Evolutionary conservation across 768 basidiomycete species (phyloP).

Genomic region (Mycena alexandri): DNA sequence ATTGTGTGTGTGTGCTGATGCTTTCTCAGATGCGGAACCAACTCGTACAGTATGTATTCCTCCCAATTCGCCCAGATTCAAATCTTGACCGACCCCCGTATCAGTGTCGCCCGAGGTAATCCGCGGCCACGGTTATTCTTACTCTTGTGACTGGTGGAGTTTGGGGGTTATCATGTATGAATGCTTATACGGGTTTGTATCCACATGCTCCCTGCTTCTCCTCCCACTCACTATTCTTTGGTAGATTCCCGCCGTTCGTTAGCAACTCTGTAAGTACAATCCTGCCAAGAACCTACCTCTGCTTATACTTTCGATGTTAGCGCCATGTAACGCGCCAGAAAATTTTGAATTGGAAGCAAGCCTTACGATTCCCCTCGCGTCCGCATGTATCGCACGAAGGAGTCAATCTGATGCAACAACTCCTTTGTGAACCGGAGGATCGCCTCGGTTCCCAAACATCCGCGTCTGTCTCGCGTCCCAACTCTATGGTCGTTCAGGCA

Average conservation of each 20-base stretch:
- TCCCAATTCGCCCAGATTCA: slow-evolving; percentile 39
- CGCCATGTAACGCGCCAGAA: slow-evolving; percentile 96
- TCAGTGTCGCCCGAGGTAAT: slow-evolving; percentile 93
- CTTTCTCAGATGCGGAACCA: slow-evolving; percentile 78
- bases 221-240: slow-evolving; percentile 23
- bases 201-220: slow-evolving; percentile 32
- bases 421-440: slow-evolving; percentile 96
- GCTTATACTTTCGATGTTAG: slow-evolving; percentile 52
- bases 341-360: slow-evolving; percentile 95
- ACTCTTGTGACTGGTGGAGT: slow-evolving; percentile 99
- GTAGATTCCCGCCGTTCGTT: slow-evolving; percentile 94
- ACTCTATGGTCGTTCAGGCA: slow-evolving; percentile 80
- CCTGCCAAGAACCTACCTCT: slow-evolving; percentile 24
- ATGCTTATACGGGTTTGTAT: slow-evolving; percentile 87
- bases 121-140: slow-evolving; percentile 91
- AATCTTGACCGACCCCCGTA: slow-evolving; percentile 33
- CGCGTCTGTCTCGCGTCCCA: slow-evolving; percentile 77
- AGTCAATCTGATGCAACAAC: slow-evolving; percentile 86
- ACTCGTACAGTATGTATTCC: slow-evolving; percentile 81
- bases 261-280: slow-evolving; percentile 82
- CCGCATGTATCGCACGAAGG: slow-evolving; percentile 91
- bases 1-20: slow-evolving; percentile 35
- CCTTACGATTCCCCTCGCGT: slow-evolving; percentile 86
- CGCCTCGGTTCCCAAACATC: slow-evolving; percentile 85
- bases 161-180: slow-evolving; percentile 98